These are phyloP conservation scores for Diaporthe nobilis DNA, from an alignment of 2,329 filamentous ascomycete species.

Conservation along the genomic window DNA sequence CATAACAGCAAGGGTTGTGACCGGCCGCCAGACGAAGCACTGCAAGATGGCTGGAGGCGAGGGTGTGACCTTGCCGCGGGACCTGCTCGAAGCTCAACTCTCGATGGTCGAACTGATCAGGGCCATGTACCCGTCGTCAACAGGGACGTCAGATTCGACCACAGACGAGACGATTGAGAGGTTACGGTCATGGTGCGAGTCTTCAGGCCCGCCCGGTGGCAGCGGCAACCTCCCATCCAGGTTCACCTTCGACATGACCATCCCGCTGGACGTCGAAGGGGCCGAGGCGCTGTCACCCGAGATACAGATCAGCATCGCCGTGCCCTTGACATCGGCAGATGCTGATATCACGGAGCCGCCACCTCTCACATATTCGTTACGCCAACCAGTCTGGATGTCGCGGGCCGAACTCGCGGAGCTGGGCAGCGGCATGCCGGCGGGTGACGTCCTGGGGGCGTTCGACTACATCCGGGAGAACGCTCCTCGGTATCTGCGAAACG, in stretches of 20 bases:
- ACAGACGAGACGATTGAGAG: constrained; percentile 12
- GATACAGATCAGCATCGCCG: constrained; percentile 35
- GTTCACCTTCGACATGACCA: constrained; percentile 30
- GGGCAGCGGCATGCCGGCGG: constrained; percentile 29
- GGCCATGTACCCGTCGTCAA: constrained; percentile 37
- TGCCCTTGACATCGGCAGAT: constrained; percentile 24
- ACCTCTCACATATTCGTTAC: constrained; percentile 27
- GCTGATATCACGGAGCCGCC: constrained; percentile 20
- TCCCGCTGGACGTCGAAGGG: constrained; percentile 24
- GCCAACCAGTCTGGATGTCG: constrained; percentile 40
- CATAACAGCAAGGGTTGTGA: background rate
- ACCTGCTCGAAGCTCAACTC: constrained; percentile 39
- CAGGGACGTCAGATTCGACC: background rate
- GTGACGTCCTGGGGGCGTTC: constrained; percentile 36
- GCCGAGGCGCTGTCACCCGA: background rate
- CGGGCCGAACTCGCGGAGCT: constrained; percentile 38
- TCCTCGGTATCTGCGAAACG: background rate
- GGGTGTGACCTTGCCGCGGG: constrained; percentile 8
- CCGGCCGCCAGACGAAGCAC: constrained; percentile 44
- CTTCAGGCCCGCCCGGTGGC: background rate
- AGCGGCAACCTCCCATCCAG: constrained; percentile 1
- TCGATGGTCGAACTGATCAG: constrained; percentile 40
- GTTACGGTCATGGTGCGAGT: constrained; percentile 35
- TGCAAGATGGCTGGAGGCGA: constrained; percentile 30
- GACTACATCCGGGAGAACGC: constrained; percentile 37